phyloP scores from a whole-genome alignment of 306 rosid genomes.

The Abrus pulchellus region DNA sequence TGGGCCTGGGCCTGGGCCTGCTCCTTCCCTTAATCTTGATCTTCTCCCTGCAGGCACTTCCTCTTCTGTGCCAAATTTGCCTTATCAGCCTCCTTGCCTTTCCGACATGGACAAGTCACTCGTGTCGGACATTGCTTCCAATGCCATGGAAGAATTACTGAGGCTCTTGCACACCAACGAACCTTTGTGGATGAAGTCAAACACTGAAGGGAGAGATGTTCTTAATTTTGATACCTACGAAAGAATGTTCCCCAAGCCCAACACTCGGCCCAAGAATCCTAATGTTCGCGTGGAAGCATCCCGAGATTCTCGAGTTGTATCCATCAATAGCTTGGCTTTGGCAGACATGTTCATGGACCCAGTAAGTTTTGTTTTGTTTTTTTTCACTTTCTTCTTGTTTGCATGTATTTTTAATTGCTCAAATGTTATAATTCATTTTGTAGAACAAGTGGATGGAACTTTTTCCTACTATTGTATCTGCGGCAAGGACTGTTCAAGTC shows the following conservation, averaged over 20 bases:
- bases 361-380: conserved; percentile 48
- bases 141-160: conserved; percentile 80
- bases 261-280: conserved; percentile 66
- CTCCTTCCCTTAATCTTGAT: conserved; percentile 84
- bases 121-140: conserved; percentile 77
- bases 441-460: conserved; percentile 88
- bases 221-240: conserved; percentile 77
- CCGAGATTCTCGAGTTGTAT: conserved; percentile 78
- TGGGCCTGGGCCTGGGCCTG: conserved; percentile 36
- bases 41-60: conserved; percentile 79
- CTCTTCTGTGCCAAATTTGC: conserved; percentile 53
- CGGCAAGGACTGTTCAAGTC: conserved; percentile 82
- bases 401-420: neutral
- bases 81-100: conserved; percentile 62
- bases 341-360: conserved; percentile 89
- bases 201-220: conserved; percentile 69
- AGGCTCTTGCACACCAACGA: conserved; percentile 85
- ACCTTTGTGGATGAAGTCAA: conserved; percentile 84
- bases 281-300: conserved; percentile 75
- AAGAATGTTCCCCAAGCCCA: conserved; percentile 66
- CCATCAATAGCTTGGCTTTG: conserved; percentile 75
- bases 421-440: conserved; percentile 42
- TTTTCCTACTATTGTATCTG: conserved; percentile 82
- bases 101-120: conserved; percentile 84
- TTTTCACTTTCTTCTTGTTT: neutral